Evolutionary conservation across 148 eudicot genomes (phyloP), one percentile per base, ranked within the genome.

Genomic region (Cornus kousa): DNA sequence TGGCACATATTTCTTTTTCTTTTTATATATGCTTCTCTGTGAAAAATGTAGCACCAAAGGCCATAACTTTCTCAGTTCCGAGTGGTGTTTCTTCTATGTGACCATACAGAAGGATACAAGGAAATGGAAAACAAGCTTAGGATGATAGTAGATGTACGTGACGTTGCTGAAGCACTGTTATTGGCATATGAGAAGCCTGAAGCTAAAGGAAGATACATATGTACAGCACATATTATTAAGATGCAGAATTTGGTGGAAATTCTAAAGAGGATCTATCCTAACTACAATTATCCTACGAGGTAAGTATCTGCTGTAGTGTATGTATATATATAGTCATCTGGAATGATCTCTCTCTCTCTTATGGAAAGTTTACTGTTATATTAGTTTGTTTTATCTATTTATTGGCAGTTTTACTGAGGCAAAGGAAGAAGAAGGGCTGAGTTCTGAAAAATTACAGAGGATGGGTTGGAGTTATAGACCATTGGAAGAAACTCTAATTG

Each of bases 201-300:
- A 79, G 90, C 99, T 35, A 79, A 87, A 71, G 97, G 97, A 70
- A 88, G 97, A 79, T 91, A 93, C 77, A 77, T 90, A 70, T 93
- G 97, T 85, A 74, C 86, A 2, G 68, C 93, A 55, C 87, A 90
- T 82, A 71, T 6, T 16, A 48, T 84, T 59, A 82, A 73, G 77
- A 39, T 75, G 57, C 78, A 67, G 72, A 97, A 89, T 68, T 64
- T 93, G 80, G 93, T 93, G 75, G 90, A 87, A 65, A 76, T 35
- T 7, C 53, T 84, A 68, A 78, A 60, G 80, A 80, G 19, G 46
- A 22, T 40, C 5, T 84, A 76, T 74, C 89, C 91, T 0, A 72
- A 78, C 77, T 82, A 84, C 67, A 82, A 85, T 33, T 88, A 86
- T 79, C 91, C 91, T 16, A 82, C 78, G 76, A 77, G 81, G 89